Base-by-base conservation (phyloP, 2,329 filamentous ascomycete genomes). In the Arachnomyces sp. region DNA sequence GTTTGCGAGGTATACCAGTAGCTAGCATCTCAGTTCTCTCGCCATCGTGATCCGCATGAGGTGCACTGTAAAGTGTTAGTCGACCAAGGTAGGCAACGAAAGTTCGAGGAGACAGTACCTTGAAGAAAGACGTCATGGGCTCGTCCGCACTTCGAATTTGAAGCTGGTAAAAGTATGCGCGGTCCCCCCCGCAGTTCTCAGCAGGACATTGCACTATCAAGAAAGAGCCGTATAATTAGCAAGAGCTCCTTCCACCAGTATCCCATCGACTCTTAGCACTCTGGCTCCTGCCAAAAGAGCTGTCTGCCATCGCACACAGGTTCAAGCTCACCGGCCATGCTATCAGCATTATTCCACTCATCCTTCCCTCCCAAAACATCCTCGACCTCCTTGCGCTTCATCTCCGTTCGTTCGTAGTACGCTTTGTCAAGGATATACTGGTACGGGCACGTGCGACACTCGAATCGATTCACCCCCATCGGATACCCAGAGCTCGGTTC, bases 61-160 rank as follows among this genome's bases (percentile, higher is more conserved):
- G 63, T 66, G 55, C 68, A 71, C 67, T 70, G 43, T 45, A 38
- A 44, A 46, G 39, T 37, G 43, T 49, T 43, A 56, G 44, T 50
- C 20, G 20, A 5, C 20, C 5, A 25, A 9, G 20, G 20, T 5
- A 25, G 5, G 48, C 47, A 9, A 9, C 20, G 28, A 8, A 36
- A 42, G 43, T 48, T 45, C 42, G 37, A 38, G 31, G 34, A 25
- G 32, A 37, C 55, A 66, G 40, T 56, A 86, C 84, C 77, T 88
- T 92, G 67, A 82, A 93, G 66, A 96, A 96, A 45, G 81, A 90
- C 50, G 92, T 98, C 84, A 94, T 95, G 45, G 92, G 92, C 73
- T 98, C 92, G 67, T 98, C 92, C 38, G 92, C 92, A 71, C 87
- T 94, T 53, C 92, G 81, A 66, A 96, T 96, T 74, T 98, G 92